phyloP scores from a whole-genome alignment of 2,329 filamentous ascomycete genomes.

The Stylonectria norvegica region DNA sequence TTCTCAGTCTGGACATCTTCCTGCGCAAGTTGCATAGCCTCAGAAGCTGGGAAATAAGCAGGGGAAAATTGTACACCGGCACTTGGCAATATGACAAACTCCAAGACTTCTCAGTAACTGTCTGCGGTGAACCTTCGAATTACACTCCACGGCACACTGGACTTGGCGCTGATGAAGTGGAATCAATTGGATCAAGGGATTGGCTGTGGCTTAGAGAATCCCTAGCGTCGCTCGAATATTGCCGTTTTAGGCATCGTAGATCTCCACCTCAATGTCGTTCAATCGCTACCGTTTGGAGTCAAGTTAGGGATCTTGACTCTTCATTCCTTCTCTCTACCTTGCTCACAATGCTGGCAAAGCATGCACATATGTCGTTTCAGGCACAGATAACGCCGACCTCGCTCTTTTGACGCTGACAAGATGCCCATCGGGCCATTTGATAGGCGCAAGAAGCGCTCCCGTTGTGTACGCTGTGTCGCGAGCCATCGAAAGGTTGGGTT shows the following conservation, averaged over 20 bases:
- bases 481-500: slow-evolving; percentile 34
- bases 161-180: background rate
- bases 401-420: no score
- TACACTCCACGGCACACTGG: background rate
- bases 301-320: no score
- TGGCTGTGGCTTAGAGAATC: background rate
- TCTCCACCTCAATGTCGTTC: slow-evolving; percentile 10
- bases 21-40: no score
- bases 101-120: no score
- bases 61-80: no score
- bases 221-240: slow-evolving; percentile 23
- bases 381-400: no score
- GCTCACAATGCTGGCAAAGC: background rate
- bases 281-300: slow-evolving; percentile 15
- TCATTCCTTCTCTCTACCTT: background rate
- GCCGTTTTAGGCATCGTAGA: slow-evolving; percentile 15
- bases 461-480: slow-evolving; percentile 28
- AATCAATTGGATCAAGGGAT: slow-evolving; percentile 3
- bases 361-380: no score
- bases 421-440: slow-evolving; percentile 36
- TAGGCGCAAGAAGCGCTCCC: slow-evolving; percentile 28
- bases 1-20: no score
- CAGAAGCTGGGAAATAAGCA: no score
- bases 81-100: no score
- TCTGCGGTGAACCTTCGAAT: no score